Base-by-base conservation (phyloP, 345 rosid species). In the Melastoma malabathricum region DNA sequence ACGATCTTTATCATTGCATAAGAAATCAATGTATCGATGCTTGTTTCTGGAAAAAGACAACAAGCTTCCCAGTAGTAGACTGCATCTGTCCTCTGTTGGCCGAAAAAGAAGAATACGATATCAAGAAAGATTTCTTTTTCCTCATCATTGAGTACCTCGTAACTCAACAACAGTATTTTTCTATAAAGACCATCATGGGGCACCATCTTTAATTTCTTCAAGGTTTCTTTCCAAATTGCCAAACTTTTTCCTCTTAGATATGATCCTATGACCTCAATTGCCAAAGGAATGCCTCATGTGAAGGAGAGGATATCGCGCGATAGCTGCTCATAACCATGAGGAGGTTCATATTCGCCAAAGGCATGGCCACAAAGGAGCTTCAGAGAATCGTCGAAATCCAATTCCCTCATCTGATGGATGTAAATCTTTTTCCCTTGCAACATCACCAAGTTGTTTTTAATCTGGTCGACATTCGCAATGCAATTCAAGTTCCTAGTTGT, bases 301-400 rank as follows among this genome's bases (percentile, higher is more conserved):
- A n/a, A 5, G 1, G 3, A 10, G 10, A 63, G 15, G 10, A 64
- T 18, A 0, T 39, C 31, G 3, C 22, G 12, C 3, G 66, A 46
- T n/a, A 60, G 41, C 18, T 7, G 3, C 15, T 0, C 1, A 44
- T 29, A 41, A 20, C 39, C 31, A 0, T 16, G 10, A 10, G 3
- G 15, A 15, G 59, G 61, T 4, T 13, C 16, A n/a, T 10, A 13
- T 10, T 1, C 2, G 15, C 13, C 0, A 15, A 64, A 64, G 6
- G 73, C 69, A 23, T 52, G 48, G 46, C 0, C 0, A 27, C 56
- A 4, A n/a, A 67, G 58, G 43, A 67, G 60, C 18, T 52, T 10
- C 17, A 3, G 8, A 0, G 56, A 60, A 13, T 3, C 10, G 13
- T 1, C 54, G 3, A 1, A 0, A 44, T 49, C 17, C 55, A 59